A percentile compares a stretch with the other conserved stretches of the same genome.
Conservation (phyloP, 805 yeast genomes). For the Yamadazyma kitorensis region DNA sequence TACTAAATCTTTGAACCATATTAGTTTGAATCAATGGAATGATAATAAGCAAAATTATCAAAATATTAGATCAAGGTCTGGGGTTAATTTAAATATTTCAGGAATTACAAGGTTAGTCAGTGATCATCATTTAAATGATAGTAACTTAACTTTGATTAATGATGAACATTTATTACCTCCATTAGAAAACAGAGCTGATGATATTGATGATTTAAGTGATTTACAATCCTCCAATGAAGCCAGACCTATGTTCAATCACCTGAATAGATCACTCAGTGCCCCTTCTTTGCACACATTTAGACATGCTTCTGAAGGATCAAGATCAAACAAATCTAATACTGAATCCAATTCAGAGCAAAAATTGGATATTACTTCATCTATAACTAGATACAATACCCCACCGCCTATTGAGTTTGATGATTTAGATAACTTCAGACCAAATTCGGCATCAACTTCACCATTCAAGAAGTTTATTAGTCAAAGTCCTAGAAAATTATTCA, state of each 20-base stretch:
- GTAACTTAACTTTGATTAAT: constrained; percentile 7
- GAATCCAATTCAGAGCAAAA: not conserved
- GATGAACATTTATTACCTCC: constrained; percentile 8
- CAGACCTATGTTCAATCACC: constrained; percentile 13
- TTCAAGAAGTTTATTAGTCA: constrained; percentile 28
- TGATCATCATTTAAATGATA: constrained; percentile 14
- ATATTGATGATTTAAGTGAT: constrained; percentile 29
- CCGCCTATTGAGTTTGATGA: constrained; percentile 4
- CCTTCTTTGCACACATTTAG: constrained; percentile 42
- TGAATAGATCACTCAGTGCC: constrained; percentile 33
- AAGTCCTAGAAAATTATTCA: constrained; percentile 27
- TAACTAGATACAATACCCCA: constrained; percentile 9
- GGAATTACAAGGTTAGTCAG: constrained; percentile 19
- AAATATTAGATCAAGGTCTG: constrained; percentile 20
- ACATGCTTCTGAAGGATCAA: constrained; percentile 14
- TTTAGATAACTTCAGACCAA: not conserved
- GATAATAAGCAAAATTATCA: constrained; percentile 22
- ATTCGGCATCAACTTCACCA: constrained; percentile 23
- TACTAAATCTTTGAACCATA: constrained; percentile 15
- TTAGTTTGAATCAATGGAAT: constrained; percentile 35
- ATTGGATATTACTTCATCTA: not conserved
- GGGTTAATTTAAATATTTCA: constrained; percentile 17
- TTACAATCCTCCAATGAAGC: constrained; percentile 10
- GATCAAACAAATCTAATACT: not conserved
- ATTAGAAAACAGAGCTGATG: constrained; percentile 14